A percentile compares a stretch with the other conserved stretches of the same genome.
Conservation (phyloP, 805 yeast genomes). For the Lipomyces orientalis region DNA sequence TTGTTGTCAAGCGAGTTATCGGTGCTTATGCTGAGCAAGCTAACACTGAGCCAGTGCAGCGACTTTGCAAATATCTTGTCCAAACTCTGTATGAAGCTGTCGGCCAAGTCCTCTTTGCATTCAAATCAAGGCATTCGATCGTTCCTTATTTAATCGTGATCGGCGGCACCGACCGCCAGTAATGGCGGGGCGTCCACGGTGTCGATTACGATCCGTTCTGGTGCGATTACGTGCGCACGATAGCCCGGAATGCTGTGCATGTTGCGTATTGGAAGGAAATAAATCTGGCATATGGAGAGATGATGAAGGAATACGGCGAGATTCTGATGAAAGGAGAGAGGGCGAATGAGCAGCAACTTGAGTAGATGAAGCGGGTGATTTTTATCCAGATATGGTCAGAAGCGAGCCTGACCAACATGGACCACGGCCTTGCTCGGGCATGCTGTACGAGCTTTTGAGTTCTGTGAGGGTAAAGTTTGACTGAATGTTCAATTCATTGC, state of each 20-base stretch:
- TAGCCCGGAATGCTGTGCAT: conserved; percentile 10
- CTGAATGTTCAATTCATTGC: conserved; percentile 17
- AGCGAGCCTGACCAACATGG: conserved; percentile 7
- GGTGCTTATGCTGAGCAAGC: not conserved
- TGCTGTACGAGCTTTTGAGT: conserved; percentile 4
- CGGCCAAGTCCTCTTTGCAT: conserved; percentile 13
- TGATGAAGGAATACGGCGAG: no score
- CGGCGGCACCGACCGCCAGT: conserved; percentile 16
- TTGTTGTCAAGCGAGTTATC: conserved; percentile 13
- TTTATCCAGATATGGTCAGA: conserved; percentile 4
- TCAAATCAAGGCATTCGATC: conserved; percentile 3
- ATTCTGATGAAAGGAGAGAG: no score
- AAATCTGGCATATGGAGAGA: no score
- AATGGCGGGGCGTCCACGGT: conserved; percentile 13
- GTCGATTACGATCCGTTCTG: conserved; percentile 19
- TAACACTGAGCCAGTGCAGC: conserved; percentile 5
- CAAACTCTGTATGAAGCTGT: conserved; percentile 11
- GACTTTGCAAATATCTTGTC: conserved; percentile 1
- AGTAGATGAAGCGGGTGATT: not conserved
- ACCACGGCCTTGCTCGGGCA: conserved; percentile 14
- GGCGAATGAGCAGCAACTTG: conserved; percentile 13
- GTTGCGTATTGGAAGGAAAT: no score
- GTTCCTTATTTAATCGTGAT: conserved; percentile 12
- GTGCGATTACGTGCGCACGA: conserved; percentile 15
- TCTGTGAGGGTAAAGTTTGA: conserved; percentile 21